A percentile compares a stretch with the other conserved stretches of the same genome.
These are phyloP conservation scores for Bidens hawaiensis DNA, from an alignment of 140 eudicot species.

Conservation along the genomic window DNA sequence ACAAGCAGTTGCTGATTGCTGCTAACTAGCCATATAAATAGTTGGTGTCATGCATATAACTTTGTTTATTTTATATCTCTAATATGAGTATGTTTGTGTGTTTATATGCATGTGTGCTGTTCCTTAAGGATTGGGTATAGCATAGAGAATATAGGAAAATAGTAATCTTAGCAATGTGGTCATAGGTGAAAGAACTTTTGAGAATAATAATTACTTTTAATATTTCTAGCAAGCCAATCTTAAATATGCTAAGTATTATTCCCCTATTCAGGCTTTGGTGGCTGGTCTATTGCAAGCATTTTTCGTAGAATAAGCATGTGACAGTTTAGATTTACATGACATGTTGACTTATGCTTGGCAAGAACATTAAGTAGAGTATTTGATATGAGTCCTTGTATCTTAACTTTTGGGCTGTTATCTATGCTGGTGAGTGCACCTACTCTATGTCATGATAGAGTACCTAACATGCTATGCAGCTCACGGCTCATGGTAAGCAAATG, in stretches of 20 bases:
- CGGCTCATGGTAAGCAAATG: background rate
- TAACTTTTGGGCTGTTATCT: background rate
- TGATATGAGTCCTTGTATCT: background rate
- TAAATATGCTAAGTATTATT: background rate
- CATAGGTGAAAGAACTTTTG: background rate
- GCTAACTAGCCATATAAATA: too few relatives aligned
- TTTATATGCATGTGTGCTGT: background rate
- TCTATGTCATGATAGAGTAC: background rate
- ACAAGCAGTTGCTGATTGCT: background rate
- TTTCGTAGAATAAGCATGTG: background rate
- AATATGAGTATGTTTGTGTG: background rate
- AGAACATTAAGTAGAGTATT: constrained; percentile 2
- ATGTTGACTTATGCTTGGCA: background rate
- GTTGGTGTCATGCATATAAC: too few relatives aligned
- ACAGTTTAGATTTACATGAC: background rate
- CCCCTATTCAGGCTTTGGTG: background rate
- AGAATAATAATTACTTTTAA: background rate
- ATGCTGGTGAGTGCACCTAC: background rate
- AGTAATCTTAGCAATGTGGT: background rate
- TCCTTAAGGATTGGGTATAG: background rate
- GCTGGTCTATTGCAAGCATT: background rate
- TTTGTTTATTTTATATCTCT: background rate
- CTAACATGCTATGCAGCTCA: background rate
- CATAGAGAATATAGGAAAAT: background rate
- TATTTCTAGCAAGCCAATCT: background rate